phyloP scores from a whole-genome alignment of 768 basidiomycete genomes.

The Infundibulicybe gibba region DNA sequence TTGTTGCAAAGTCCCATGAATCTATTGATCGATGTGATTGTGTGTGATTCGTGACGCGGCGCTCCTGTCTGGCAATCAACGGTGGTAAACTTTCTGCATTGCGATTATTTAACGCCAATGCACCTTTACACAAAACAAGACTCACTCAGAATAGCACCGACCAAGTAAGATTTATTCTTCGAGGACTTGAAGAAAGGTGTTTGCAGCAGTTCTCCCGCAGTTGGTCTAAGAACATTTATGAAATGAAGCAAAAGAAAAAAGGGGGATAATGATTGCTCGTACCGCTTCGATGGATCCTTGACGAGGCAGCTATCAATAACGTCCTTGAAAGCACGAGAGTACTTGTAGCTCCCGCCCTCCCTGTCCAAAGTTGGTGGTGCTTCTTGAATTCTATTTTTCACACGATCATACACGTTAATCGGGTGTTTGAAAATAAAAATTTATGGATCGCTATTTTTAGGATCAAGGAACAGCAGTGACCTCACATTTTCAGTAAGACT shows the following conservation, averaged over 20 bases:
- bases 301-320: slow-evolving; percentile 77
- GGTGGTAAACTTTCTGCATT: slow-evolving; percentile 64
- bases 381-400: slow-evolving; percentile 59
- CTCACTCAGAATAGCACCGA: slow-evolving; percentile 69
- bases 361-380: slow-evolving; percentile 76
- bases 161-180: slow-evolving; percentile 77
- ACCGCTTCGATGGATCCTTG: slow-evolving; percentile 84
- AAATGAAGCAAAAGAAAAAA: no score
- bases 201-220: slow-evolving; percentile 72
- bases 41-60: slow-evolving; percentile 37
- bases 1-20: slow-evolving; percentile 77
- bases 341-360: slow-evolving; percentile 66
- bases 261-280: background rate
- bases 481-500: slow-evolving; percentile 73
- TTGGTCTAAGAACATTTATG: slow-evolving; percentile 47
- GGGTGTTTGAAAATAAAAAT: background rate
- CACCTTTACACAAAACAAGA: slow-evolving; percentile 4
- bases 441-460: background rate
- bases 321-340: slow-evolving; percentile 80
- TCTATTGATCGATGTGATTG: slow-evolving; percentile 51
- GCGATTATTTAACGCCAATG: background rate
- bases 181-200: slow-evolving; percentile 76
- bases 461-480: slow-evolving; percentile 1
- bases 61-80: slow-evolving; percentile 69
- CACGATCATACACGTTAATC: background rate